Conservation (phyloP, 2,329 filamentous ascomycete species). For the Endocalyx cinctus region DNA sequence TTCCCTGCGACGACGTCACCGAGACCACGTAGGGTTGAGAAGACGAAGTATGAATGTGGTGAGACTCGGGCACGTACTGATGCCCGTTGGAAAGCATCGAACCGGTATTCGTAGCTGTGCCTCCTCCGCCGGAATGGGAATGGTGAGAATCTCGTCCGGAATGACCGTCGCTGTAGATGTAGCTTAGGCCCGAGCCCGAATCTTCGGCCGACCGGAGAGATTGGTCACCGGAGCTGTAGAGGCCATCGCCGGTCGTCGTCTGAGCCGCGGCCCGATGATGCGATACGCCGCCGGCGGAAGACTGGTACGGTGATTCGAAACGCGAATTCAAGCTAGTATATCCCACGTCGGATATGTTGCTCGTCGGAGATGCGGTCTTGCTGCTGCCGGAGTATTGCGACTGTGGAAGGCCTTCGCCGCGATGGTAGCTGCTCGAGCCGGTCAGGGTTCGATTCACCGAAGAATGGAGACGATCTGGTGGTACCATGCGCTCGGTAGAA, state of each 20-base stretch:
- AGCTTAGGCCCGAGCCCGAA: slow-evolving; percentile 14
- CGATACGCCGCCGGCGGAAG: slow-evolving; percentile 9
- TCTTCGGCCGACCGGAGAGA: slow-evolving; percentile 19
- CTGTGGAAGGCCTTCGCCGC: slow-evolving; percentile 21
- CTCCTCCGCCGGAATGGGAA: slow-evolving; percentile 19
- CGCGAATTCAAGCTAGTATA: slow-evolving; percentile 21
- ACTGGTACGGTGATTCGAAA: slow-evolving; percentile 18
- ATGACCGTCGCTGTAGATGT: slow-evolving; percentile 19
- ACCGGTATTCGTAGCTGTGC: slow-evolving; percentile 7
- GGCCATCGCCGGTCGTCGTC: slow-evolving; percentile 9
- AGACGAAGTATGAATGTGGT: slow-evolving; percentile 8
- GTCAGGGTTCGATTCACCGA: slow-evolving; percentile 28
- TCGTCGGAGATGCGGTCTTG: slow-evolving; percentile 17
- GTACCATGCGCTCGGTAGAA: slow-evolving; percentile 19
- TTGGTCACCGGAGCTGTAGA: slow-evolving; percentile 16
- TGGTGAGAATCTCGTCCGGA: slow-evolving; percentile 19
- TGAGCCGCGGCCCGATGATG: slow-evolving; percentile 4
- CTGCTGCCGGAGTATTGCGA: slow-evolving; percentile 17
- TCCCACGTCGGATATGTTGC: slow-evolving; percentile 21
- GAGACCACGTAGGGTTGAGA: slow-evolving; percentile 1
- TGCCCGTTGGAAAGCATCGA: slow-evolving; percentile 29
- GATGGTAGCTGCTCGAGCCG: slow-evolving; percentile 25
- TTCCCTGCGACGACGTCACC: not conserved
- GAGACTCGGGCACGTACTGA: slow-evolving; percentile 27
- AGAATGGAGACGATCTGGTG: slow-evolving; percentile 28